These are phyloP conservation scores for Claviceps purpurea DNA, from an alignment of 2,329 filamentous ascomycete genomes.

Conservation along the genomic window DNA sequence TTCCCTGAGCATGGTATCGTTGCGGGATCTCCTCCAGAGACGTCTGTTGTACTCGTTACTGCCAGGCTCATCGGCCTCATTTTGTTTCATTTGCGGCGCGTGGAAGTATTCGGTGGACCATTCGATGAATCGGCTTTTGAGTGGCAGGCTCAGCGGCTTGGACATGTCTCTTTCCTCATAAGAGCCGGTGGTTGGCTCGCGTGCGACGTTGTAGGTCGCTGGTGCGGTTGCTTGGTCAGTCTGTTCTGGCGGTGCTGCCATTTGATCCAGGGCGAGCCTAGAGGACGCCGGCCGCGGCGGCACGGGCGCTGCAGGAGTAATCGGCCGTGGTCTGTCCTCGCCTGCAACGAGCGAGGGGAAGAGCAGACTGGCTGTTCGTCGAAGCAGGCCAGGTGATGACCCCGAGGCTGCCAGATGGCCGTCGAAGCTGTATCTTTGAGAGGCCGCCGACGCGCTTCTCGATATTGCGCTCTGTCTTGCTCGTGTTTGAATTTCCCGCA, in stretches of 20 bases:
- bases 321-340: constrained; percentile 30
- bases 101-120: constrained; percentile 98
- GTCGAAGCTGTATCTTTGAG: constrained; percentile 30
- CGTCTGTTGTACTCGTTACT: constrained; percentile 94
- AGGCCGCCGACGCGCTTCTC: constrained; percentile 27
- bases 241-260: constrained; percentile 53
- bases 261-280: constrained; percentile 28
- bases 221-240: constrained; percentile 53
- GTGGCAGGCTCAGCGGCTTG: constrained; percentile 51
- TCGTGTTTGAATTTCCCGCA: constrained; percentile 56
- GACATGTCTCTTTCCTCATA: constrained; percentile 51
- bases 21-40: constrained; percentile 81
- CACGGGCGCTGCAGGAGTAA: constrained; percentile 16
- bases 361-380: constrained; percentile 49
- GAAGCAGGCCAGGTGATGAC: constrained; percentile 44
- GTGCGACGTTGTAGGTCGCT: constrained; percentile 62
- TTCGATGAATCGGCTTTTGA: constrained; percentile 75
- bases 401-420: constrained; percentile 27
- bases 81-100: constrained; percentile 94
- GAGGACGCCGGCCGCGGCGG: constrained; percentile 18
- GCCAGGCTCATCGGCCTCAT: constrained; percentile 89
- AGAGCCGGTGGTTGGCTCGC: constrained; percentile 65
- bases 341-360: constrained; percentile 43
- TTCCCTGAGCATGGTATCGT: constrained; percentile 81
- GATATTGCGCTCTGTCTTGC: constrained; percentile 31